Evolutionary conservation across 805 yeast genomes (phyloP).

Genomic region (Pichia manshurica): DNA sequence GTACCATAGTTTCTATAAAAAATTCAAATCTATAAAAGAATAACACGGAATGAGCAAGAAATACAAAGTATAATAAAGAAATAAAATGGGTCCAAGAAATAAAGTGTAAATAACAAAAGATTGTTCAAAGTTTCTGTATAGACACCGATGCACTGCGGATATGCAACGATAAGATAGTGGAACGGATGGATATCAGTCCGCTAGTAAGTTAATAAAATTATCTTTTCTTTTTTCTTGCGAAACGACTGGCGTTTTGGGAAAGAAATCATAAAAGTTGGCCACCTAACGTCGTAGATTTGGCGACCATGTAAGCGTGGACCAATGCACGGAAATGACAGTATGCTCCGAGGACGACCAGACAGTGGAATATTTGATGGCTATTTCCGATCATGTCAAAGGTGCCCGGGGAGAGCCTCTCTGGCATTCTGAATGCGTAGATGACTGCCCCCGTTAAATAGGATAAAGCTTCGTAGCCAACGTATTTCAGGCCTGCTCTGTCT

Average conservation of each 20-base stretch:
- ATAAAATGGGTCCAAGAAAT: background rate
- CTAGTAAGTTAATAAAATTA: no score
- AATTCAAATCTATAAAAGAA: no score
- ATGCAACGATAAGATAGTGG: no score
- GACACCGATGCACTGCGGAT: no score
- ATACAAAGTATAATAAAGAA: background rate
- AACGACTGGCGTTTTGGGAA: no score
- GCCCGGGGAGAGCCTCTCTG: constrained; percentile 66
- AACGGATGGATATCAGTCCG: no score
- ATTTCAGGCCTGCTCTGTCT: constrained; percentile 48
- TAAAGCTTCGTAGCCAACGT: constrained; percentile 64
- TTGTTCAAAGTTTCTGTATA: no score
- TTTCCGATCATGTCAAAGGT: constrained; percentile 66
- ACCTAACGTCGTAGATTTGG: constrained; percentile 30
- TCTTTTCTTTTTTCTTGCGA: no score
- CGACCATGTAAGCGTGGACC: constrained; percentile 46
- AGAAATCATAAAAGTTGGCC: constrained; percentile 1
- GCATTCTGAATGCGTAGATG: constrained; percentile 71
- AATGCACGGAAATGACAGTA: constrained; percentile 66
- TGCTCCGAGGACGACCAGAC: constrained; percentile 73
- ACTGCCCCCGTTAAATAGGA: constrained; percentile 76
- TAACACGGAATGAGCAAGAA: background rate
- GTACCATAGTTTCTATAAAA: background rate
- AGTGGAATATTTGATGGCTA: constrained; percentile 81
- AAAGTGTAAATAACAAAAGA: background rate